Evolutionary conservation across 106 monocot species (phyloP).

Genomic region (Iris macrosiphon): DNA sequence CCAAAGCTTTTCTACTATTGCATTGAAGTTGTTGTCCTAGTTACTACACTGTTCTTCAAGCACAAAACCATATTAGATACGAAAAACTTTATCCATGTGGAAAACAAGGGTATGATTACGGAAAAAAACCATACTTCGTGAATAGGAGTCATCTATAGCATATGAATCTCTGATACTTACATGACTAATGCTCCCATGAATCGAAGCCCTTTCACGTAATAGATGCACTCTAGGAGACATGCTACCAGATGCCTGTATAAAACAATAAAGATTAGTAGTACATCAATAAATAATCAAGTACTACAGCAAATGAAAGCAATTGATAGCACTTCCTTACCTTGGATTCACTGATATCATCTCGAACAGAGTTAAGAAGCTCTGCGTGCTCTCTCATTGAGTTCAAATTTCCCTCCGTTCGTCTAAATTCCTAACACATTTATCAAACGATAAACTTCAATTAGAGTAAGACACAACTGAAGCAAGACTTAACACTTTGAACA

Average conservation of each 20-base stretch:
- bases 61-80: too few relatives aligned
- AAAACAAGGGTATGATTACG: too few relatives aligned
- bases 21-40: too few relatives aligned
- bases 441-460: background rate
- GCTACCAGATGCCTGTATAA: slow-evolving; percentile 66
- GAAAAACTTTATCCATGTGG: too few relatives aligned
- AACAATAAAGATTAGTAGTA: slow-evolving; percentile 3
- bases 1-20: too few relatives aligned
- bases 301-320: too few relatives aligned
- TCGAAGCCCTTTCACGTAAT: slow-evolving; percentile 84
- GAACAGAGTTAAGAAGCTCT: slow-evolving; percentile 87
- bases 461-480: background rate
- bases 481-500: background rate
- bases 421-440: slow-evolving; percentile 57
- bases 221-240: slow-evolving; percentile 63
- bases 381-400: slow-evolving; percentile 88
- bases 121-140: too few relatives aligned
- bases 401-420: slow-evolving; percentile 80
- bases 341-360: slow-evolving; percentile 90
- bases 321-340: slow-evolving; percentile 49
- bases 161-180: slow-evolving; percentile 30
- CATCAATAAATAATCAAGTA: background rate
- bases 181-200: slow-evolving; percentile 91
- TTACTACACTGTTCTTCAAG: too few relatives aligned
- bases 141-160: too few relatives aligned